Evolutionary conservation across 192 early-diverging fungal species (phyloP).

Genomic region (Thamnidium elegans): DNA sequence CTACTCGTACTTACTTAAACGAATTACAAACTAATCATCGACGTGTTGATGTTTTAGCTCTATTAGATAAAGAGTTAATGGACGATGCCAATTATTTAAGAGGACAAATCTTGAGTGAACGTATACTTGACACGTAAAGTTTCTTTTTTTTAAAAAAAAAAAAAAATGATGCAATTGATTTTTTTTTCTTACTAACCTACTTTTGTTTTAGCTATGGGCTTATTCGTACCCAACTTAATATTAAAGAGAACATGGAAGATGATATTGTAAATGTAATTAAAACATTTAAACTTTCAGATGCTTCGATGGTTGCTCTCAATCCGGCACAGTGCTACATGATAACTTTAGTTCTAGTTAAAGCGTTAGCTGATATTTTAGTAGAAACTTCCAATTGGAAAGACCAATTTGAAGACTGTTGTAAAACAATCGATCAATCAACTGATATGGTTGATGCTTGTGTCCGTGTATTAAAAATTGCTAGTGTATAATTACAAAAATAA

Average conservation of each 20-base stretch:
- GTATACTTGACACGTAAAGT: conserved; percentile 39
- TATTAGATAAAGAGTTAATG: not conserved
- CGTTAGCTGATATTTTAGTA: conserved; percentile 11
- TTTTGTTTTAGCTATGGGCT: conserved; percentile 20
- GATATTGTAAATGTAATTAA: conserved; percentile 36
- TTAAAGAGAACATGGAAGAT: conserved; percentile 28
- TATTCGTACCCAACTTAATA: conserved; percentile 29
- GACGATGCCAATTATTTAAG: conserved; percentile 21
- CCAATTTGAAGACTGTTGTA: conserved; percentile 33
- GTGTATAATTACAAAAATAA: conserved; percentile 1
- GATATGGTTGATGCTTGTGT: conserved; percentile 42
- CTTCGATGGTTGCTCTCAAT: conserved; percentile 28
- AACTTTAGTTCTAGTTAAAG: conserved; percentile 35
- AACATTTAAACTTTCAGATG: conserved; percentile 37
- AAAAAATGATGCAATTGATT: not conserved
- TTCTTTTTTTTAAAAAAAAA: no score
- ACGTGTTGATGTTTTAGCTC: not conserved
- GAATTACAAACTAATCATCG: not conserved
- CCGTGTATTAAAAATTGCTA: conserved; percentile 35
- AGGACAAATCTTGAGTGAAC: conserved; percentile 41
- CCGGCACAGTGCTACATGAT: conserved; percentile 38
- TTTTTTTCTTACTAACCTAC: not conserved
- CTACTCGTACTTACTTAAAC: conserved; percentile 26
- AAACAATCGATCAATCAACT: conserved; percentile 31
- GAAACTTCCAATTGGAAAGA: conserved; percentile 8